Percentiles rank a stretch among this genome's conserved stretches.
Evolutionary conservation across 345 rosid genomes (phyloP).

Genomic region (Mallotus nudiflorus): DNA sequence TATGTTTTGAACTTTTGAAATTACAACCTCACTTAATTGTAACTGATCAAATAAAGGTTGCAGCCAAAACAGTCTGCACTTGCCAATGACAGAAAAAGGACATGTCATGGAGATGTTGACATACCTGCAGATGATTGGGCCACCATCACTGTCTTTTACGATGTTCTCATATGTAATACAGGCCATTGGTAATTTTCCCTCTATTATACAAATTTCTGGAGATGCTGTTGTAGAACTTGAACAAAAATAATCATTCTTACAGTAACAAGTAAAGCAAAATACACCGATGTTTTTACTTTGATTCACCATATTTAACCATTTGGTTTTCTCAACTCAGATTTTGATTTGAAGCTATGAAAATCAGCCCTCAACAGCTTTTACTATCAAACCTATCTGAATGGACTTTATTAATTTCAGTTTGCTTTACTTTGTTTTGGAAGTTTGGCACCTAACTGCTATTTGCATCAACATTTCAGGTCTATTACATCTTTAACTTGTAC

Average conservation of each 20-base stretch:
- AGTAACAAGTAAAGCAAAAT: neutral
- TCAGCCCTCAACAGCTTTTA: too few relatives aligned
- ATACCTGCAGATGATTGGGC: constrained; percentile 85
- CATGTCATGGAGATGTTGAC: constrained; percentile 80
- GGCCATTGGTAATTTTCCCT: constrained; percentile 79
- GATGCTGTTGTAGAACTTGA: too few relatives aligned
- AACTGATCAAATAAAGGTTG: constrained; percentile 77
- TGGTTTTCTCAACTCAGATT: too few relatives aligned
- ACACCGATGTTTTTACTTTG: neutral
- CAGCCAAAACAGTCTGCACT: constrained; percentile 48
- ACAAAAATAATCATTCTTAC: neutral
- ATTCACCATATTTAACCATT: too few relatives aligned
- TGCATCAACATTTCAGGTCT: neutral
- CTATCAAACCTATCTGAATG: too few relatives aligned
- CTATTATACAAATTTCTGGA: neutral
- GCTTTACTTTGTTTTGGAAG: neutral
- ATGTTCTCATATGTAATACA: constrained; percentile 81
- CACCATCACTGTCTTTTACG: constrained; percentile 59
- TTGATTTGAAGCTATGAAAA: too few relatives aligned
- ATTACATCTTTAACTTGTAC: neutral
- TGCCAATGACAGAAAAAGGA: constrained; percentile 51
- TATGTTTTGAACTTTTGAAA: neutral
- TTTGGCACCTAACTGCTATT: neutral
- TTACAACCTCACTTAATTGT: constrained; percentile 42
- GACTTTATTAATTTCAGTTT: neutral